Evolutionary conservation across 805 yeast species (phyloP).

Genomic region (Wickerhamiella hasegawae): DNA sequence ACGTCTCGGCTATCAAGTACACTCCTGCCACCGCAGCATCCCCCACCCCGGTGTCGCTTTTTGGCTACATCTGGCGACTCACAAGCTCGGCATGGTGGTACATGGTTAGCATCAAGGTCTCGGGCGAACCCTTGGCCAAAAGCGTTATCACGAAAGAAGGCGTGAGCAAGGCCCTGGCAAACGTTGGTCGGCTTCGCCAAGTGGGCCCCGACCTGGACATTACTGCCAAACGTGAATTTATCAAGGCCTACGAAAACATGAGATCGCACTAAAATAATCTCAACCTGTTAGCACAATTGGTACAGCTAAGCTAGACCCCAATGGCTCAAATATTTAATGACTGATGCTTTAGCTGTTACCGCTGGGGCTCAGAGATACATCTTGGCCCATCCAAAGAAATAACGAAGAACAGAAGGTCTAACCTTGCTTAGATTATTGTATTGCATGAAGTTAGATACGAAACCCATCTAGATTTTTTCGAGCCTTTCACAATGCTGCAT

Average conservation of each 20-base stretch:
- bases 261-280: not conserved
- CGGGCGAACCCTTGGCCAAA: conserved; percentile 16
- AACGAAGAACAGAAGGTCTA: too few relatives aligned
- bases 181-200: conserved; percentile 31
- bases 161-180: conserved; percentile 16
- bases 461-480: too few relatives aligned
- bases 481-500: too few relatives aligned
- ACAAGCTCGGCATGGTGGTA: conserved; percentile 16
- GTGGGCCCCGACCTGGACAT: conserved; percentile 31
- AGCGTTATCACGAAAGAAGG: conserved; percentile 7
- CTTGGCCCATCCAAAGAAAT: too few relatives aligned
- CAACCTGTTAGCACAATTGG: conserved; percentile 6
- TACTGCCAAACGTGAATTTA: conserved; percentile 30
- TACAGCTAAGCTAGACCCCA: too few relatives aligned
- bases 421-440: too few relatives aligned
- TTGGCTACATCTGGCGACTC: conserved; percentile 17
- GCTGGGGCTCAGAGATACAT: too few relatives aligned
- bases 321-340: too few relatives aligned
- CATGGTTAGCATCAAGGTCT: conserved; percentile 15
- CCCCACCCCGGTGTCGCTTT: conserved; percentile 20
- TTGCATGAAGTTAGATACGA: too few relatives aligned
- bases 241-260: conserved; percentile 20
- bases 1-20: conserved; percentile 20
- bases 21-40: conserved; percentile 20
- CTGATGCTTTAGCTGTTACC: too few relatives aligned